phyloP scores from a whole-genome alignment of 306 rosid species.

The Dryas octopetala region DNA sequence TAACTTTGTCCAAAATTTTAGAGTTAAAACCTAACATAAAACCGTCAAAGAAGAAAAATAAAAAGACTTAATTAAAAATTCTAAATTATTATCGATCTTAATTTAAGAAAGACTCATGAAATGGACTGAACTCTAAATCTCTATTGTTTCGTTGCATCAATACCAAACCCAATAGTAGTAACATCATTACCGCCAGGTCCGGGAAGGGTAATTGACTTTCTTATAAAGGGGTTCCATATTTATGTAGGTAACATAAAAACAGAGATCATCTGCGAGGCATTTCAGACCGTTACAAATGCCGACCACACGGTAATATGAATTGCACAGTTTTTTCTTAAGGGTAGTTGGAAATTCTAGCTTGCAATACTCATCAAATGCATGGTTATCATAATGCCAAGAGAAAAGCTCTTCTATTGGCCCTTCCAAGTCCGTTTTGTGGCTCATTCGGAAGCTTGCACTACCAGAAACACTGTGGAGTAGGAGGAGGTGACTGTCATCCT shows the following conservation, averaged over 20 bases:
- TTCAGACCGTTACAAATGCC: neutral
- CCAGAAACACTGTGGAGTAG: neutral
- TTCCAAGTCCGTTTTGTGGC: neutral
- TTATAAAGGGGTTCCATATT: neutral
- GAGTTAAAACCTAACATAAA: too few species aligned
- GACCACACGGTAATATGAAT: neutral
- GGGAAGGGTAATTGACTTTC: neutral
- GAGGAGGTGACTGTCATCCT: neutral
- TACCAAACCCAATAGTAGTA: neutral
- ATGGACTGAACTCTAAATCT: too few species aligned
- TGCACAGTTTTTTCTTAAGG: neutral
- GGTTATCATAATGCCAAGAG: neutral
- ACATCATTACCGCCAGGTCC: neutral
- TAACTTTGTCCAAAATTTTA: too few species aligned
- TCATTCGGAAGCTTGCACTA: neutral
- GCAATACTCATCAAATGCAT: neutral
- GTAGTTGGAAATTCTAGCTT: neutral
- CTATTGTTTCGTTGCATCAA: too few species aligned
- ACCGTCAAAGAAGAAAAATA: too few species aligned
- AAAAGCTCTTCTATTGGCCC: neutral
- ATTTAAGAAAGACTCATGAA: too few species aligned
- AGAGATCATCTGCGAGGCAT: neutral
- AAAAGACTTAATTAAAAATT: too few species aligned
- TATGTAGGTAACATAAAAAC: neutral
- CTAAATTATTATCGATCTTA: too few species aligned